Conservation (phyloP, 1,139 yeast species). For the Magnusiomyces tetraspermus region DNA sequence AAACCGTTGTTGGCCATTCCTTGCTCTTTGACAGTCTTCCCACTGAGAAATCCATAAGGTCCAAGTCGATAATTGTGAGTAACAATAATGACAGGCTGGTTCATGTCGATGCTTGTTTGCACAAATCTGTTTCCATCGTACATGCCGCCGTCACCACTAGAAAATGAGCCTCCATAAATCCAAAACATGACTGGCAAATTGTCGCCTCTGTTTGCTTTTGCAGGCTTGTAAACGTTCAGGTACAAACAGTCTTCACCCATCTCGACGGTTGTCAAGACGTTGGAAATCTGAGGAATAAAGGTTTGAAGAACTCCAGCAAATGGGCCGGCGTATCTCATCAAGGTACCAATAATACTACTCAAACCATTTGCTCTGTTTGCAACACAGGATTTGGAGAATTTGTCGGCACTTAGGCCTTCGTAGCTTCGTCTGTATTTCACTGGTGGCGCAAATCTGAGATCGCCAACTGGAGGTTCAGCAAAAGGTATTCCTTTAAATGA, state of each 20-base stretch:
- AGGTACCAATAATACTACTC: background rate
- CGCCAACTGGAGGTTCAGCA: too few relatives aligned
- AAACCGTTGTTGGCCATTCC: constrained; percentile 29
- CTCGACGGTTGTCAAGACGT: background rate
- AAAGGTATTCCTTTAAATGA: too few relatives aligned
- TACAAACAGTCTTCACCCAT: constrained; percentile 21
- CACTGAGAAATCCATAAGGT: constrained; percentile 9
- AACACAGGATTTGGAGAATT: too few relatives aligned
- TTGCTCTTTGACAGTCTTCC: constrained; percentile 19
- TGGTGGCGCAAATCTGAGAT: too few relatives aligned
- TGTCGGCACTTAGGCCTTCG: too few relatives aligned
- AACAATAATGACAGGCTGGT: constrained; percentile 1
- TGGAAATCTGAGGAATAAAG: background rate
- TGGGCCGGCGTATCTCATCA: background rate
- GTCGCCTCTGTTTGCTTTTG: background rate
- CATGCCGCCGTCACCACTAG: constrained; percentile 10
- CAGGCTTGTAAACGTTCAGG: constrained; percentile 1
- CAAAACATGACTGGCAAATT: constrained; percentile 3
- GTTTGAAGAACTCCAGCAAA: background rate
- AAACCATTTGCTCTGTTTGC: constrained; percentile 2
- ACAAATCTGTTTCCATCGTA: background rate
- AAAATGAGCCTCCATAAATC: constrained; percentile 4
- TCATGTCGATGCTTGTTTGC: background rate
- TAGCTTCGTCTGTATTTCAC: too few relatives aligned
- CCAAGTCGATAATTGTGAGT: constrained; percentile 10